Evolutionary conservation across 352 stramenopile species (phyloP).

Genomic region (Blastocystis sp.): DNA sequence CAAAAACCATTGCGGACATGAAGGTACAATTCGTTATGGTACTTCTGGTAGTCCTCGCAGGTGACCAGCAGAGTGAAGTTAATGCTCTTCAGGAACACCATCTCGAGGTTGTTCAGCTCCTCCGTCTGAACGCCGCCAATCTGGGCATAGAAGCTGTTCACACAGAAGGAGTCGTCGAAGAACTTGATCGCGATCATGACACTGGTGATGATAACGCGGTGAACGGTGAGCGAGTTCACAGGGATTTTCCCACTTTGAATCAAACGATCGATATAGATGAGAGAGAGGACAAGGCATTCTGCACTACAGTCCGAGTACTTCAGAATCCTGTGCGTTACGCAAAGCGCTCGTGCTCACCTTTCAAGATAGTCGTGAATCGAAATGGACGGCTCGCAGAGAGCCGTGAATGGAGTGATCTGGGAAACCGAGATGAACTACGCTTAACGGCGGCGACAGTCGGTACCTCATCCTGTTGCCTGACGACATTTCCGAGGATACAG

Average conservation of each 20-base stretch:
- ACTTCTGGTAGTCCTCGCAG: slow-evolving; percentile 46
- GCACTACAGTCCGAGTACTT: slow-evolving; percentile 62
- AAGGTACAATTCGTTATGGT: slow-evolving; percentile 47
- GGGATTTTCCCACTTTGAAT: slow-evolving; percentile 46
- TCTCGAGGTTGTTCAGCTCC: slow-evolving; percentile 52
- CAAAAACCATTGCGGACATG: slow-evolving; percentile 26
- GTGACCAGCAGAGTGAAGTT: slow-evolving; percentile 56
- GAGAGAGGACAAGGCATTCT: slow-evolving; percentile 34
- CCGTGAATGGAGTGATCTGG: slow-evolving; percentile 44
- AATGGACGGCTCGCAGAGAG: slow-evolving; percentile 10
- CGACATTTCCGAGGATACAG: slow-evolving; percentile 46
- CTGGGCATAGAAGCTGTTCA: slow-evolving; percentile 10
- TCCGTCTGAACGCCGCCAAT: slow-evolving; percentile 45
- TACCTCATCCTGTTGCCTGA: slow-evolving; percentile 44
- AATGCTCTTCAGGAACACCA: slow-evolving; percentile 39
- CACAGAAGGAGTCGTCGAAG: slow-evolving; percentile 52
- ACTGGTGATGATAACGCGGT: slow-evolving; percentile 51
- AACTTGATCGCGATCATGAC: slow-evolving; percentile 58
- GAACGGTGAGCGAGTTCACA: slow-evolving; percentile 51
- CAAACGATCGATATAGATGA: slow-evolving; percentile 60
- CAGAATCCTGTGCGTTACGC: not conserved
- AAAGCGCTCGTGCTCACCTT: not conserved
- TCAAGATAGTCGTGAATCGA: slow-evolving; percentile 36
- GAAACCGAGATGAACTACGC: not conserved
- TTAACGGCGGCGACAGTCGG: not conserved